Conservation (phyloP, 495 filamentous ascomycete species). For the Xylaria sp. region DNA sequence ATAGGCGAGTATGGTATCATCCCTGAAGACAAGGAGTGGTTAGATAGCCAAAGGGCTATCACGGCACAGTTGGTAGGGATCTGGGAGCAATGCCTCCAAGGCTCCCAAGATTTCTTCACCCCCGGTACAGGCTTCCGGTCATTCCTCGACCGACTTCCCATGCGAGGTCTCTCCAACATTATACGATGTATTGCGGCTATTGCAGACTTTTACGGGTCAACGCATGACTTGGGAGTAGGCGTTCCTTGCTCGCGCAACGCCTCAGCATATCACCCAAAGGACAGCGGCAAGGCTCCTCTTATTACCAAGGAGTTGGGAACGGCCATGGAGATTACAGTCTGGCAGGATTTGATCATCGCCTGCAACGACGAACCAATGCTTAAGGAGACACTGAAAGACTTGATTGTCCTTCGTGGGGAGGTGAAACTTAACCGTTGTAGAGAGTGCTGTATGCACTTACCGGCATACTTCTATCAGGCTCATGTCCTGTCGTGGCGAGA, state of each 20-base stretch:
- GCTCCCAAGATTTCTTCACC: conserved; percentile 31
- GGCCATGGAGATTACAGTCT: conserved; percentile 20
- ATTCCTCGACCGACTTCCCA: conserved; percentile 35
- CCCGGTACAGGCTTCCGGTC: conserved; percentile 35
- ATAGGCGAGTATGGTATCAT: conserved; percentile 33
- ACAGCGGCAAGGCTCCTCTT: neutral
- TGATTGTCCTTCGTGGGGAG: neutral
- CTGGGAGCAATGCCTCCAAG: neutral
- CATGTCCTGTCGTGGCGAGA: neutral
- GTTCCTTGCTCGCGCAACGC: too few relatives aligned
- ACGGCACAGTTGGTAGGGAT: conserved; percentile 10
- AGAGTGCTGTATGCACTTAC: conserved; percentile 19
- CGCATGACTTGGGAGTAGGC: neutral
- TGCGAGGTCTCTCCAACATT: conserved; percentile 27
- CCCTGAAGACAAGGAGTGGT: conserved; percentile 24
- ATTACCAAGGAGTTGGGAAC: neutral
- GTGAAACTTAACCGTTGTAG: conserved; percentile 14
- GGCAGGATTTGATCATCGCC: conserved; percentile 33
- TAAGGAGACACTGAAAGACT: neutral
- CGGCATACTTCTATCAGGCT: conserved; percentile 29
- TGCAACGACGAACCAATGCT: conserved; percentile 26
- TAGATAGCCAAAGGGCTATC: conserved; percentile 25
- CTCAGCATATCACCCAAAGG: neutral
- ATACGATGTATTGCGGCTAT: conserved; percentile 28
- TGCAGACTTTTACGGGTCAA: conserved; percentile 8